Base-by-base conservation (phyloP, 768 basidiomycete species). In the Lactifluus subvellereus region DNA sequence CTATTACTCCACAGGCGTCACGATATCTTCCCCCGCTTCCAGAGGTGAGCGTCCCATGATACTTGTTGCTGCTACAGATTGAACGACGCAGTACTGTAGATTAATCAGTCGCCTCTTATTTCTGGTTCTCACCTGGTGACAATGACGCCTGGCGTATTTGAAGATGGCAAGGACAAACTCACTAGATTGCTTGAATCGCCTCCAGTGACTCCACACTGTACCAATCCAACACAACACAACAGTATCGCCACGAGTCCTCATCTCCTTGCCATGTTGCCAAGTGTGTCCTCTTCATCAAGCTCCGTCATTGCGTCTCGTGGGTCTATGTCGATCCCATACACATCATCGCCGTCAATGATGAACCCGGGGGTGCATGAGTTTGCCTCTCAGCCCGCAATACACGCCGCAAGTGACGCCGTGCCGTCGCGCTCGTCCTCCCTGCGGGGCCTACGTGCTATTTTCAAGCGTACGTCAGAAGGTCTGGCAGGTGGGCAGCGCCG, bases 391-490 rank as follows among this genome's bases (percentile, higher is more conserved):
- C 47, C 32, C 4, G 9, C 13, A 8, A 18, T 6, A 8, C 37
- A 14, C 14, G 6, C 14, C 3, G 20, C 47, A 30, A 32, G 62
- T 33, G 54, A 37, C 32, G 7, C 5, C 13, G 20, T 16, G 32
- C 62, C 53, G 1, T 45, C 13, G 11, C 62, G 57, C 40, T 55
- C 58, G 18, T 37, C 62, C 38, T 64, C 62, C 32, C 10, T 64
- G 38, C 53, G 47, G 3, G 58, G 62, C 32, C 48, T 64, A 22
- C 52, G 62, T 16, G 58, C 62, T 6, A 64, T 64, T 9, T 64
- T 64, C 48, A 59, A 64, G n/a, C 62, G 62, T 9, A 64, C 58
- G 18, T 64, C 62, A 35, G 57, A 52, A 11, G 61, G 56, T 16
- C 50, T 62, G 51, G 40, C 48, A 22, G 32, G 32, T 13, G 47